Evolutionary conservation across 352 stramenopile species (phyloP).

Genomic region (Halophytophthora batemanensis): DNA sequence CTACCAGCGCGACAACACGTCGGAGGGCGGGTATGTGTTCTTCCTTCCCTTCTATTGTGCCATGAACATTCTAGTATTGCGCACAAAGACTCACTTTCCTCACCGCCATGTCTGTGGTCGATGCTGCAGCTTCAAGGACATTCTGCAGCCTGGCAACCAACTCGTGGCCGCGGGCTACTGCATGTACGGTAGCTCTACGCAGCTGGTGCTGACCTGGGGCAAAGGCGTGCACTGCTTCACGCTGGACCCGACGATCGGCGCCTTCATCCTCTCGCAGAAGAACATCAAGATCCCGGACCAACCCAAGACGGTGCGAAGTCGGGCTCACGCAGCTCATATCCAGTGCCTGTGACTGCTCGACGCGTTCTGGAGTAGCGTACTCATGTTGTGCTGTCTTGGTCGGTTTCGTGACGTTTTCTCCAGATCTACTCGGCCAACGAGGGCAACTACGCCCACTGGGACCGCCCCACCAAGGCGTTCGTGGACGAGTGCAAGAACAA

Average conservation of each 20-base stretch:
- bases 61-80: not conserved
- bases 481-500: conserved; percentile 86
- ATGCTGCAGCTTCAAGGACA: conserved; percentile 77
- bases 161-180: conserved; percentile 98
- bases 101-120: not conserved
- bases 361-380: not conserved
- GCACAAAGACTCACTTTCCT: not conserved
- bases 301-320: conserved; percentile 84
- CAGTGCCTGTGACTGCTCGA: too few species aligned
- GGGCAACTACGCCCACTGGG: conserved; percentile 95
- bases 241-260: conserved; percentile 97
- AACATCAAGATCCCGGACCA: conserved; percentile 95
- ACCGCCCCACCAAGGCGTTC: conserved; percentile 89
- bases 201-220: conserved; percentile 96
- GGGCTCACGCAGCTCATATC: conserved; percentile 3
- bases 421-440: conserved; percentile 98
- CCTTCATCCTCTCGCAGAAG: conserved; percentile 96
- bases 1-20: conserved; percentile 84
- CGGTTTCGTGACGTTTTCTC: not conserved
- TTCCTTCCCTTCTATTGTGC: not conserved
- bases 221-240: conserved; percentile 97
- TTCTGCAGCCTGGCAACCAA: conserved; percentile 92
- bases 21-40: conserved; percentile 37
- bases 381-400: not conserved
- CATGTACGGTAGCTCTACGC: conserved; percentile 97